Conservation (phyloP, 2,329 filamentous ascomycete genomes). For the Pseudogymnoascus sp. region DNA sequence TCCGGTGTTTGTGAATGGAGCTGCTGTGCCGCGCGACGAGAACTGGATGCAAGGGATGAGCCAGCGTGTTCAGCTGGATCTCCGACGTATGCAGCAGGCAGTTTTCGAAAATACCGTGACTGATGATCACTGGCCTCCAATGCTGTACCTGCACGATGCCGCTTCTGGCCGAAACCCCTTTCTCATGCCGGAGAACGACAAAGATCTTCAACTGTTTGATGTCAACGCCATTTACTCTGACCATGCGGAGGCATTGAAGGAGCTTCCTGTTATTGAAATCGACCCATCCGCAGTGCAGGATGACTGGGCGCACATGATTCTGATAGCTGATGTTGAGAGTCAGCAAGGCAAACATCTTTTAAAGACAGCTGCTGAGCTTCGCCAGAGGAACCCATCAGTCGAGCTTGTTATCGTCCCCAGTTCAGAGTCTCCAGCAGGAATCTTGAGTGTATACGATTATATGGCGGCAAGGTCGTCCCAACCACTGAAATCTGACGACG, state of each 20-base stretch:
- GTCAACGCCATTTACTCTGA: slow-evolving; percentile 60
- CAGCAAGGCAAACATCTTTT: slow-evolving; percentile 57
- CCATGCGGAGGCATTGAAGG: slow-evolving; percentile 46
- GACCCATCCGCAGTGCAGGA: slow-evolving; percentile 42
- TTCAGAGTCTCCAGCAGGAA: slow-evolving; percentile 35
- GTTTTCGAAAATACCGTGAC: slow-evolving; percentile 60
- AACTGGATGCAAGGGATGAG: slow-evolving; percentile 74
- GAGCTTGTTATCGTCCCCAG: slow-evolving; percentile 73
- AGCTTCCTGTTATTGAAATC: slow-evolving; percentile 52
- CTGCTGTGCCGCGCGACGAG: slow-evolving; percentile 59
- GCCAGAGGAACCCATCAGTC: slow-evolving; percentile 55
- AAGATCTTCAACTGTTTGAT: slow-evolving; percentile 62
- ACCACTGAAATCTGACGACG: slow-evolving; percentile 22
- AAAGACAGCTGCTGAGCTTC: slow-evolving; percentile 56
- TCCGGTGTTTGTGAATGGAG: slow-evolving; percentile 72
- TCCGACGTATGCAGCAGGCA: slow-evolving; percentile 65
- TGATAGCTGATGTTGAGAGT: slow-evolving; percentile 66
- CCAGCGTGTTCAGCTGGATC: slow-evolving; percentile 59
- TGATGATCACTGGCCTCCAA: slow-evolving; percentile 65
- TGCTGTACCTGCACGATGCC: slow-evolving; percentile 63
- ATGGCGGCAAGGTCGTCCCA: slow-evolving; percentile 15
- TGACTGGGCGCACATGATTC: slow-evolving; percentile 61
- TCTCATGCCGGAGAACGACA: slow-evolving; percentile 70
- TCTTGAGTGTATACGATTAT: slow-evolving; percentile 34
- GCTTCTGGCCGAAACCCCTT: slow-evolving; percentile 62